Evolutionary conservation across 306 rosid species (phyloP).

Genomic region (Betula pendula): DNA sequence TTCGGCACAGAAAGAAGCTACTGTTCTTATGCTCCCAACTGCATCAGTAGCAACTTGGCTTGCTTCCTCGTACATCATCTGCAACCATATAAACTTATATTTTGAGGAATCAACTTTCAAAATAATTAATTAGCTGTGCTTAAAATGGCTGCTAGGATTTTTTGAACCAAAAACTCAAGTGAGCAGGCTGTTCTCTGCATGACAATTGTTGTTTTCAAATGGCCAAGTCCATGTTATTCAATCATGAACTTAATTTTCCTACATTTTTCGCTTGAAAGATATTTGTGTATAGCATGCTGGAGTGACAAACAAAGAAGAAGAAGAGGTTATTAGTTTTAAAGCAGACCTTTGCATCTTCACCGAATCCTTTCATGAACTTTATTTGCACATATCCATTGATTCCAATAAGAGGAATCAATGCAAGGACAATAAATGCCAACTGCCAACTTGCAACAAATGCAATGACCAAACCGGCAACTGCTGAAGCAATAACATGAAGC

Average conservation of each 20-base stretch:
- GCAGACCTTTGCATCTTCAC: slow-evolving; percentile 58
- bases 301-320: not conserved
- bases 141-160: not conserved
- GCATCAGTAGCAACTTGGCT: slow-evolving; percentile 70
- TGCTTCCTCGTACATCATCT: slow-evolving; percentile 65
- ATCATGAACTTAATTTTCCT: too few relatives aligned
- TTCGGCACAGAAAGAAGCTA: slow-evolving; percentile 75
- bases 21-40: slow-evolving; percentile 60
- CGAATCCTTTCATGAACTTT: slow-evolving; percentile 48
- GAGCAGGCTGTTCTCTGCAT: not conserved
- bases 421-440: slow-evolving; percentile 48
- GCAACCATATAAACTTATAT: slow-evolving; percentile 16
- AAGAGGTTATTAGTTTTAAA: slow-evolving; percentile 6
- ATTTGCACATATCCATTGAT: slow-evolving; percentile 43
- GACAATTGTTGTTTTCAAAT: not conserved
- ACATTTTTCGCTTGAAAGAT: too few relatives aligned
- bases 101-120: not conserved
- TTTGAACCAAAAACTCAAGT: not conserved
- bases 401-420: slow-evolving; percentile 42
- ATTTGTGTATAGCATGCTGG: too few relatives aligned
- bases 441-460: slow-evolving; percentile 57
- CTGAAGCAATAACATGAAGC: slow-evolving; percentile 51
- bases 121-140: not conserved
- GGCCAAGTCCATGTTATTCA: not conserved
- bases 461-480: slow-evolving; percentile 36